phyloP scores from a whole-genome alignment of 148 eudicot species.

The Amaranthus cruentus region DNA sequence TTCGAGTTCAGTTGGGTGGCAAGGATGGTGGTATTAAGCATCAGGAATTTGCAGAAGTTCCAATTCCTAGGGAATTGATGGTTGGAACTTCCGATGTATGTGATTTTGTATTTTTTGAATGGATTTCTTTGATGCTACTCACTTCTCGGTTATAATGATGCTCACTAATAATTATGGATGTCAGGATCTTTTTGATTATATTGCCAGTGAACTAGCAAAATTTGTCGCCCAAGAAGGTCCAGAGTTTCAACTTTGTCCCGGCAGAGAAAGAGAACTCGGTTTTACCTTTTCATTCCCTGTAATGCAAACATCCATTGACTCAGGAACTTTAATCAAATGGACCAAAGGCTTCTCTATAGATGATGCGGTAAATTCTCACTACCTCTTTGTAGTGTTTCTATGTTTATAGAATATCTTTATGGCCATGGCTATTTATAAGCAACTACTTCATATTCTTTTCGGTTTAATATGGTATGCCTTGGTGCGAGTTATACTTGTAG shows the following conservation, averaged over 20 bases:
- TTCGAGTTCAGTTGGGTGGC: constrained; percentile 63
- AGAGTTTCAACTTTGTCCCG: constrained; percentile 39
- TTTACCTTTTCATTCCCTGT: constrained; percentile 83
- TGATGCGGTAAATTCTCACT: constrained; percentile 38
- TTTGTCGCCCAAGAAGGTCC: constrained; percentile 56
- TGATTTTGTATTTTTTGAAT: constrained; percentile 5
- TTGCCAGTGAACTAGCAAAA: constrained; percentile 59
- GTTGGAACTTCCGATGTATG: constrained; percentile 60
- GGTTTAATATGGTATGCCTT: not conserved
- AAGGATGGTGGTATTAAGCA: constrained; percentile 39
- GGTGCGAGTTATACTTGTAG: not conserved
- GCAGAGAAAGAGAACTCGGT: constrained; percentile 63
- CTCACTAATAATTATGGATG: constrained; percentile 16
- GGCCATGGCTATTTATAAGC: no score
- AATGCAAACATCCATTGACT: constrained; percentile 63
- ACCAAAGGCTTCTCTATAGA: constrained; percentile 64
- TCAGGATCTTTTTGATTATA: constrained; percentile 70
- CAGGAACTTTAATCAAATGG: constrained; percentile 66
- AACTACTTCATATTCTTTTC: not conserved
- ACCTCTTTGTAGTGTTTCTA: no score
- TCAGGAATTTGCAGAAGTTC: constrained; percentile 63
- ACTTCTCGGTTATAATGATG: constrained; percentile 1
- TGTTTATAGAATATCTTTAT: not conserved
- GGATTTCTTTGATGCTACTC: not conserved
- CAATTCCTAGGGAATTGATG: constrained; percentile 66